Conservation (phyloP, 495 filamentous ascomycete genomes). For the Thermothielavioides terrestris region DNA sequence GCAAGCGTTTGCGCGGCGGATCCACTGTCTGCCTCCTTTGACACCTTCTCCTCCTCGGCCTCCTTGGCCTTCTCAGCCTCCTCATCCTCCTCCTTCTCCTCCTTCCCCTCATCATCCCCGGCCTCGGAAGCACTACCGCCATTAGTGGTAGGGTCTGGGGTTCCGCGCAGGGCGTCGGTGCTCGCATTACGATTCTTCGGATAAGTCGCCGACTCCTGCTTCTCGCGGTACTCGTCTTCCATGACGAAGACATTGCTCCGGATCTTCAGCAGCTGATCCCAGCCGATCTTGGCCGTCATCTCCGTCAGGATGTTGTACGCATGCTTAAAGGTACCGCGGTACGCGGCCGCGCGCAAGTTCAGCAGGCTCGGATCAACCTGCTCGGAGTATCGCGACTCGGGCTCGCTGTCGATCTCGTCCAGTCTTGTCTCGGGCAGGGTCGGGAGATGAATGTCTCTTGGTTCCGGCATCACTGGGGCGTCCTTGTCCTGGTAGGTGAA, state of each 20-base stretch:
- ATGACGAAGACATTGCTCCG: conserved; percentile 97
- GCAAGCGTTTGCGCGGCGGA: conserved; percentile 27
- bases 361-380: conserved; percentile 79
- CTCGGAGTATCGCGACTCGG: conserved; percentile 69
- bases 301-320: conserved; percentile 91
- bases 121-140: conserved; percentile 44
- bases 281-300: conserved; percentile 89
- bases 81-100: conserved; percentile 28
- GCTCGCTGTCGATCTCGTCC: conserved; percentile 89
- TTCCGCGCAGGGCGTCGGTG: conserved; percentile 62
- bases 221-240: conserved; percentile 98
- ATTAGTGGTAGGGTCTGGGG: conserved; percentile 54
- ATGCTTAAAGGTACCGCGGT: conserved; percentile 90
- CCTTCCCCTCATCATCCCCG: conserved; percentile 39
- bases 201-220: conserved; percentile 52
- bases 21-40: conserved; percentile 20
- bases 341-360: conserved; percentile 76
- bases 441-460: conserved; percentile 74
- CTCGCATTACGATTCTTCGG: conserved; percentile 59
- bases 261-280: conserved; percentile 89
- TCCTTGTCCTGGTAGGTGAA: conserved; percentile 99
- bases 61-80: conserved; percentile 30
- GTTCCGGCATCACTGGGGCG: conserved; percentile 85
- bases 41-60: not conserved
- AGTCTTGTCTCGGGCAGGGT: conserved; percentile 82